These are phyloP conservation scores for Hypomontagnella submonticulosa DNA, from an alignment of 495 filamentous ascomycete species.

Conservation along the genomic window DNA sequence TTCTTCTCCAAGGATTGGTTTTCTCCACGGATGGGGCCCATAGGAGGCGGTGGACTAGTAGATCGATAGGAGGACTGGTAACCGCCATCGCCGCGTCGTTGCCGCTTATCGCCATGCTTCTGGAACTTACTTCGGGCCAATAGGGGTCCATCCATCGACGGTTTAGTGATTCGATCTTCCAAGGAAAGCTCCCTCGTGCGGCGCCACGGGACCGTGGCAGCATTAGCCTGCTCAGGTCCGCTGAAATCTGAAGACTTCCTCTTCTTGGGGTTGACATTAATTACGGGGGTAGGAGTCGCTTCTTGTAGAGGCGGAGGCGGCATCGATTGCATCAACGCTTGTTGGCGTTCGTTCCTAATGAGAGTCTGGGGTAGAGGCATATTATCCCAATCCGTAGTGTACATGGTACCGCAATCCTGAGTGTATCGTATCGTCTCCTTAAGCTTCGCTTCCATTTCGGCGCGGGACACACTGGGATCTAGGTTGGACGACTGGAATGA, in stretches of 20 bases:
- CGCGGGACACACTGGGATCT: constrained; percentile 68
- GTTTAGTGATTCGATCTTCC: constrained; percentile 78
- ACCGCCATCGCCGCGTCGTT: constrained; percentile 81
- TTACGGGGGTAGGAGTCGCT: constrained; percentile 28
- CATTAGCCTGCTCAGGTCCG: constrained; percentile 50
- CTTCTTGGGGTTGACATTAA: constrained; percentile 66
- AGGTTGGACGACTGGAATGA: constrained; percentile 79
- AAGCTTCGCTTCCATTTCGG: constrained; percentile 84
- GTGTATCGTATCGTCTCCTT: constrained; percentile 86
- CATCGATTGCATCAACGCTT: constrained; percentile 47
- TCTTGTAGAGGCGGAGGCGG: constrained; percentile 13
- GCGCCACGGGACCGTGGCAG: constrained; percentile 75
- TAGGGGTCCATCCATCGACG: constrained; percentile 60
- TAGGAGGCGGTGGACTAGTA: constrained; percentile 66
- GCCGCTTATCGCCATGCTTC: constrained; percentile 87
- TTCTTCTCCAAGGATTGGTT: constrained; percentile 89
- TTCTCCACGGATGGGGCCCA: constrained; percentile 86
- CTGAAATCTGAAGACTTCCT: constrained; percentile 78
- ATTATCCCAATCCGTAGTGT: constrained; percentile 80
- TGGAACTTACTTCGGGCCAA: constrained; percentile 83
- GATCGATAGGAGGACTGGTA: constrained; percentile 71
- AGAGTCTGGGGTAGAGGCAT: constrained; percentile 89
- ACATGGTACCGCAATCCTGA: constrained; percentile 73
- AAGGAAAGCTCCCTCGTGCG: constrained; percentile 72
- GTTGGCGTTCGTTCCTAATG: constrained; percentile 76